These are phyloP conservation scores for Cercospora citrullina DNA, from an alignment of 2,329 filamentous ascomycete genomes.

Conservation along the genomic window DNA sequence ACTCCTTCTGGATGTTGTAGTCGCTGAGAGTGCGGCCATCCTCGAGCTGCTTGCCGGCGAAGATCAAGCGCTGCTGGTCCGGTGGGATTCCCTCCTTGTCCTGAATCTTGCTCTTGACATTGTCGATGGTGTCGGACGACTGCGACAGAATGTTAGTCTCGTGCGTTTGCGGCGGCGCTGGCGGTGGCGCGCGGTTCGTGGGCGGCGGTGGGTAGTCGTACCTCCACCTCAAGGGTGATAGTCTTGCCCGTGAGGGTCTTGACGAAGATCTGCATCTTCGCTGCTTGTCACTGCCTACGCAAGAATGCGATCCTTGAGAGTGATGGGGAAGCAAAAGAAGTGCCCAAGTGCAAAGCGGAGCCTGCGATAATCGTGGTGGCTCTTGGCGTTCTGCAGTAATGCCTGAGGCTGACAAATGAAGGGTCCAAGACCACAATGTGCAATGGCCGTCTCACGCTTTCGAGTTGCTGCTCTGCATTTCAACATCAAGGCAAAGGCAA, in stretches of 20 bases:
- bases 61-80: constrained; percentile 99
- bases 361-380: constrained; percentile 9
- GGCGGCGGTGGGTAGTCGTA: constrained; percentile 35
- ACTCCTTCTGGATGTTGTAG: constrained; percentile 99
- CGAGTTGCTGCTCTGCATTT: not conserved
- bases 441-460: not conserved
- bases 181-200: constrained; percentile 5
- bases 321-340: constrained; percentile 10
- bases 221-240: constrained; percentile 99
- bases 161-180: not conserved
- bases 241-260: constrained; percentile 99
- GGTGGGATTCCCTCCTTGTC: constrained; percentile 99
- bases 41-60: constrained; percentile 99
- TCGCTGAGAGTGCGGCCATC: constrained; percentile 98
- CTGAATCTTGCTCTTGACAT: constrained; percentile 98
- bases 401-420: not conserved
- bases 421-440: not conserved
- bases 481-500: not conserved
- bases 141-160: constrained; percentile 2
- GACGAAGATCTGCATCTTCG: constrained; percentile 87
- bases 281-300: constrained; percentile 10
- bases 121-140: constrained; percentile 98
- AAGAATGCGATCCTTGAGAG: constrained; percentile 17
- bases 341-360: not conserved
- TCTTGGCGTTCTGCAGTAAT: not conserved